Evolutionary conservation across 495 filamentous ascomycete species (phyloP).

Genomic region (Collariella sp.): DNA sequence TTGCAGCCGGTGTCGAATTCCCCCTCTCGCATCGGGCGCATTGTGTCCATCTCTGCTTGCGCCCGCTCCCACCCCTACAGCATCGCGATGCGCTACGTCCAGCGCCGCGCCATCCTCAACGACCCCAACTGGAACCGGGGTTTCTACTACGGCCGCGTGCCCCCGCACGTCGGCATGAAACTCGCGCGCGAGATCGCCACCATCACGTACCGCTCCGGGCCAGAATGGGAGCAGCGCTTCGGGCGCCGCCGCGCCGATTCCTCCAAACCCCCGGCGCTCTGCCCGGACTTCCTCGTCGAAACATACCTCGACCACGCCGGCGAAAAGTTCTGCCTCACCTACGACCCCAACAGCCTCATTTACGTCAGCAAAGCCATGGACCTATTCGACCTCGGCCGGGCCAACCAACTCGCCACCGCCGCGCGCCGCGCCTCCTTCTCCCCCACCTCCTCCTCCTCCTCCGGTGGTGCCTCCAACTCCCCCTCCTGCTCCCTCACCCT

Average conservation of each 20-base stretch:
- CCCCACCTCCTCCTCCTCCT: neutral
- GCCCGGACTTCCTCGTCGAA: conserved; percentile 95
- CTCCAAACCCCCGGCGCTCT: conserved; percentile 77
- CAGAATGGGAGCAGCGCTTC: conserved; percentile 96
- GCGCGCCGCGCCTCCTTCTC: conserved; percentile 32
- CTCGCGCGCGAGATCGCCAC: conserved; percentile 95
- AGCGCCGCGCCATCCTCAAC: conserved; percentile 97
- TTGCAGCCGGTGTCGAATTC: conserved; percentile 84
- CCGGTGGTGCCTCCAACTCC: conserved; percentile 18
- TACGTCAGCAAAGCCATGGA: conserved; percentile 99
- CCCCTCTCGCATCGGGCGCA: conserved; percentile 65
- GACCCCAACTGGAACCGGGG: conserved; percentile 96
- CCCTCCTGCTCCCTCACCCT: conserved; percentile 72
- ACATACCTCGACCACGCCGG: conserved; percentile 98
- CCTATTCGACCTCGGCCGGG: conserved; percentile 80
- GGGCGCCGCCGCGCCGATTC: conserved; percentile 81
- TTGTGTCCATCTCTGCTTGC: conserved; percentile 89
- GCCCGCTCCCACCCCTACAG: conserved; percentile 95
- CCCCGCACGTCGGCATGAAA: conserved; percentile 95
- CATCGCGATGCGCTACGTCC: conserved; percentile 98
- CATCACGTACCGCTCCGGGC: conserved; percentile 91
- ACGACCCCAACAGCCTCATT: conserved; percentile 90
- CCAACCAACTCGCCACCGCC: conserved; percentile 45
- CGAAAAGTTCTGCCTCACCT: conserved; percentile 98
- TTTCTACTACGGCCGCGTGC: conserved; percentile 84